Evolutionary conservation across 768 basidiomycete genomes (phyloP).

Genomic region (Panus rudis): DNA sequence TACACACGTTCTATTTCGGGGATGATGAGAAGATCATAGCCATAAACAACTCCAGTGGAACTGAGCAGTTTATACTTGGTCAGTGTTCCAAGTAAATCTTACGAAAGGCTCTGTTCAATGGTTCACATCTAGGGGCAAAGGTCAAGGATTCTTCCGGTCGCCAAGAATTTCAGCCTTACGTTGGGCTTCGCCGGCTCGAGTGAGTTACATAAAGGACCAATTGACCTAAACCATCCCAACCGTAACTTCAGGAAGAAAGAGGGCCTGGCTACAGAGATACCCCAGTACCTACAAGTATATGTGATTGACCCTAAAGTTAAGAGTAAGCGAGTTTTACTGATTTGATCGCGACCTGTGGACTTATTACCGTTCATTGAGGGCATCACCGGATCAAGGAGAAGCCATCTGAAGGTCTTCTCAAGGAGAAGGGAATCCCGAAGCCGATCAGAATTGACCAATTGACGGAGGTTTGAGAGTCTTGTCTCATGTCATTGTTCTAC

Average conservation of each 20-base stretch:
- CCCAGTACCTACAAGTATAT: not conserved
- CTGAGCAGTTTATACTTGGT: not conserved
- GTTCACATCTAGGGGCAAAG: not conserved
- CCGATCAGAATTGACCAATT: too few relatives aligned
- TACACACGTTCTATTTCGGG: not conserved
- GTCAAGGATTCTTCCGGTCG: not conserved
- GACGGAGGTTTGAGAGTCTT: too few relatives aligned
- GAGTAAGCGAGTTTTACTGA: too few relatives aligned
- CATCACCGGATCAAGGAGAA: too few relatives aligned
- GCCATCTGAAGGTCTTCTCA: too few relatives aligned
- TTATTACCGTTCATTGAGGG: too few relatives aligned
- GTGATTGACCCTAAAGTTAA: too few relatives aligned
- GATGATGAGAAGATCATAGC: slow-evolving; percentile 3
- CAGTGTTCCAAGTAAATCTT: not conserved
- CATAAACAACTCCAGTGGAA: not conserved
- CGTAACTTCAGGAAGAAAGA: not conserved
- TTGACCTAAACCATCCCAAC: not conserved
- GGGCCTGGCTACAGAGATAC: not conserved
- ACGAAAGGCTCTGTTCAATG: not conserved
- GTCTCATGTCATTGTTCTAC: too few relatives aligned
- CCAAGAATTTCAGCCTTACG: slow-evolving; percentile 1
- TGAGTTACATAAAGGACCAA: not conserved
- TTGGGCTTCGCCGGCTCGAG: not conserved
- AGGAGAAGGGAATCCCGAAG: too few relatives aligned
- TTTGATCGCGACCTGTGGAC: too few relatives aligned